Base-by-base conservation (phyloP, 768 basidiomycete genomes). In the Mycena latifolia region DNA sequence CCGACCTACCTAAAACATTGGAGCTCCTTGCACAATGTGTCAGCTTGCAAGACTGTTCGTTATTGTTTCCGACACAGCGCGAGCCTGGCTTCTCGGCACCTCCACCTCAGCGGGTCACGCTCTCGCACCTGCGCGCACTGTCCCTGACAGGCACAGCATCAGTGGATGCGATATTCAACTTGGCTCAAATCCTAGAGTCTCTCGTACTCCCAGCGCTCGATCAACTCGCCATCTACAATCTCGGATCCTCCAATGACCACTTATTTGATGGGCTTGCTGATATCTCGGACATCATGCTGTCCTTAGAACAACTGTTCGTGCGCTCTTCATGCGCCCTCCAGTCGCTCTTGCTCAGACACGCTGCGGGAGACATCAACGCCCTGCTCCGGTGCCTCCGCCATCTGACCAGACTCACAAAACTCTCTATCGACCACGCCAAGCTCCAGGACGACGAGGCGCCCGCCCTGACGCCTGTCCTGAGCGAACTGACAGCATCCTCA, bases 11-110 rank as follows among this genome's bases (percentile, higher is more conserved):
- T 1, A 33, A 55, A 20, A 6, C 24, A 3, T 17, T 63, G 35
- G 54, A 63, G 35, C 18, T 63, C 20, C 4, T 63, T 22, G 14
- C 11, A 25, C 55, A 56, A 10, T 63, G 62, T 17, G 15, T 24
- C 2, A 55, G 41, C 20, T 18, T 63, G 22, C 45, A 31, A 28
- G 24, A 1, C 22, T 63, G 62, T 25, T n/a, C 11, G 4, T 41
- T 63, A 27, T 5, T 7, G 20, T 63, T 63, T 8, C 61, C 62
- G 7, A 24, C 17, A 11, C 3, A 25, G 17, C 7, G 27, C 14
- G 25, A 24, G 22, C 10, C 24, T n/a, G 9, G 12, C 7, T 18
- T 9, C 35, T n/a, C n/a, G n/a, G 10, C 31, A 3, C 18, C 45
- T 11, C 9, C 52, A 12, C 18, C n/a, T 17, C 47, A 10, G 14